These are phyloP conservation scores for Salix brachista DNA, from an alignment of 345 rosid genomes.

Conservation along the genomic window DNA sequence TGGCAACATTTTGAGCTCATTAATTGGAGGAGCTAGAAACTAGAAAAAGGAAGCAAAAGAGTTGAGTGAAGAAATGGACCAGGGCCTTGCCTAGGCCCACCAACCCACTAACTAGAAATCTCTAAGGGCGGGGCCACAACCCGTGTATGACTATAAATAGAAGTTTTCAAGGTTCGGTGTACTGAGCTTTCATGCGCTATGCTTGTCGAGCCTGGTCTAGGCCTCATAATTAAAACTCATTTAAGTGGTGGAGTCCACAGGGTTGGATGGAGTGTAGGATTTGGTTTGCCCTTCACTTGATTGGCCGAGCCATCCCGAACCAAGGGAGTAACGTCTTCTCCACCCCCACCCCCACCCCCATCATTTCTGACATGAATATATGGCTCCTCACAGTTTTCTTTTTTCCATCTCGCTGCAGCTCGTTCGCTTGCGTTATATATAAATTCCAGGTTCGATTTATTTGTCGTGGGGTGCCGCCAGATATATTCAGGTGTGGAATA, in stretches of 20 bases:
- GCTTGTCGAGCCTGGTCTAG: neutral
- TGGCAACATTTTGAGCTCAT: neutral
- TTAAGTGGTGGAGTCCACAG: neutral
- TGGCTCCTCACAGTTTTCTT: too few relatives aligned
- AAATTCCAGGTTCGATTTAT: too few relatives aligned
- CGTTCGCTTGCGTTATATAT: too few relatives aligned
- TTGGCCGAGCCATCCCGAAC: too few relatives aligned
- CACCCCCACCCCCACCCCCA: too few relatives aligned
- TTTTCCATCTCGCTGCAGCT: too few relatives aligned
- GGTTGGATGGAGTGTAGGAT: too few relatives aligned
- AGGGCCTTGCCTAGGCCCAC: neutral
- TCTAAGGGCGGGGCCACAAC: neutral
- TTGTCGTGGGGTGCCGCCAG: too few relatives aligned
- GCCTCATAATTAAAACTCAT: neutral
- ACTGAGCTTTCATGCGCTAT: neutral
- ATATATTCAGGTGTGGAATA: too few relatives aligned
- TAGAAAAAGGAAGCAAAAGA: neutral
- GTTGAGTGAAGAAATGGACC: neutral
- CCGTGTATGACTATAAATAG: neutral
- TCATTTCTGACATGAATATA: too few relatives aligned
- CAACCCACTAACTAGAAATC: neutral
- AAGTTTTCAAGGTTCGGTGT: neutral
- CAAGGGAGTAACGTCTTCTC: too few relatives aligned
- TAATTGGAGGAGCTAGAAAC: neutral
- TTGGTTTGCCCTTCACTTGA: neutral